Base-by-base conservation (phyloP, 306 rosid species). In the Lablab purpureus region DNA sequence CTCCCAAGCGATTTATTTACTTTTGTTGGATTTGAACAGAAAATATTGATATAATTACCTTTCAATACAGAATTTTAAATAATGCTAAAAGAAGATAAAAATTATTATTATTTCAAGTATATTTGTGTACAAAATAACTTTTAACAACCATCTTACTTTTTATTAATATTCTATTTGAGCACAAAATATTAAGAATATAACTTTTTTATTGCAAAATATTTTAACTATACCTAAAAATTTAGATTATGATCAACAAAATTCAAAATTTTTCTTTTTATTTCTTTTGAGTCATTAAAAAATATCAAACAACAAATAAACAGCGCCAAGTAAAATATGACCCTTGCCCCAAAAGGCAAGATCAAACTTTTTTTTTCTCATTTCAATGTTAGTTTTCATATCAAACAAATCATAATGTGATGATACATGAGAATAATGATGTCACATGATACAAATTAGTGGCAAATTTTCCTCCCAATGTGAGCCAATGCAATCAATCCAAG, bases 401-500 rank as follows among this genome's bases (percentile, higher is more conserved):
- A 74, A 58, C 69, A 74, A 41, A 74, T 74, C 37, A 25, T 68
- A 68, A 23, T 8, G 13, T 43, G 36, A 67, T 67, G 56, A 68
- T 68, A 68, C 74, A 68, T 12, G 21, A 19, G 54, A 67, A 40
- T 32, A 66, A n/a, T 66, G 51, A 67, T 21, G 52, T 67, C 18
- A 67, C 34, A 40, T 67, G 72, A 67, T 67, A 19, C 51, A 67
- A 41, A 64, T 74, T 50, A 63, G 81, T 17, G 34, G 21, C 65
- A 49, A 22, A 5, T 52, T 75, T 58, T 41, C 43, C 66, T 41
- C 37, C 59, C 76, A 58, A 2, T 67, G 74, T 12, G 36, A 67
- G 21, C 73, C 73, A 67, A 41, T 67, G 12, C 70, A 77, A 71
- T 71, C 58, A 81, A 71, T 65, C 45, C 58, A 67, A 30, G 81